Conservation (phyloP, 1,284 basidiomycete genomes). For the Trichosporon sp. region DNA sequence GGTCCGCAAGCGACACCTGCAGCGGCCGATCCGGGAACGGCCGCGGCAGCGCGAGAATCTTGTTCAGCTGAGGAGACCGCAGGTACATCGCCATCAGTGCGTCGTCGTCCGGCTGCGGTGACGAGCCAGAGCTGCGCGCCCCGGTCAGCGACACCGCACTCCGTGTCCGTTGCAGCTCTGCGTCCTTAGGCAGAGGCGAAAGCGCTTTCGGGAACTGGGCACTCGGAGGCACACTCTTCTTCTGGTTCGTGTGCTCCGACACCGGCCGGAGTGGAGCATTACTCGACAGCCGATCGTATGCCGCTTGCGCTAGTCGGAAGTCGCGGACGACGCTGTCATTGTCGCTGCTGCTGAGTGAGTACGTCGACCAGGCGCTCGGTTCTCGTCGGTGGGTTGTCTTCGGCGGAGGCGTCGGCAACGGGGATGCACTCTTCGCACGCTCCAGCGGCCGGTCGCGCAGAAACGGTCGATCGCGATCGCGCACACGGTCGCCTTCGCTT, state of each 20-base stretch:
- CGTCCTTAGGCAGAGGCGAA: neutral
- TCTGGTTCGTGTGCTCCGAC: neutral
- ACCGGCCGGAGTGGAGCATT: neutral
- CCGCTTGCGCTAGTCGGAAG: conserved; percentile 17
- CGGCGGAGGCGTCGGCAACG: neutral
- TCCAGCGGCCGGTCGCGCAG: neutral
- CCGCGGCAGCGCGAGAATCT: conserved; percentile 67
- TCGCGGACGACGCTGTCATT: conserved; percentile 17
- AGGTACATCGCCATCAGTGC: conserved; percentile 56
- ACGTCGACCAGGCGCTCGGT: conserved; percentile 6
- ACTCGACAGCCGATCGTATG: conserved; percentile 13
- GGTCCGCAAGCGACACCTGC: conserved; percentile 86
- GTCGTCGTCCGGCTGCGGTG: conserved; percentile 15
- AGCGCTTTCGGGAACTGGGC: neutral
- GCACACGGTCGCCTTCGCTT: neutral
- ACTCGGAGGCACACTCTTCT: neutral
- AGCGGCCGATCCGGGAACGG: conserved; percentile 60
- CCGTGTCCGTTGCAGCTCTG: neutral
- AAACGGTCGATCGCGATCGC: neutral
- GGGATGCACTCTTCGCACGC: neutral
- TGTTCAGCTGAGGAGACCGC: conserved; percentile 75
- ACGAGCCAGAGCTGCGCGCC: conserved; percentile 5
- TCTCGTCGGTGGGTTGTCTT: conserved; percentile 6
- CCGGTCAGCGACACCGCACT: conserved; percentile 1
- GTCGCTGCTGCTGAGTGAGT: conserved; percentile 11